These are phyloP conservation scores for Adiantum capillusveneris DNA, from an alignment of 75 land plant species.

Conservation along the genomic window DNA sequence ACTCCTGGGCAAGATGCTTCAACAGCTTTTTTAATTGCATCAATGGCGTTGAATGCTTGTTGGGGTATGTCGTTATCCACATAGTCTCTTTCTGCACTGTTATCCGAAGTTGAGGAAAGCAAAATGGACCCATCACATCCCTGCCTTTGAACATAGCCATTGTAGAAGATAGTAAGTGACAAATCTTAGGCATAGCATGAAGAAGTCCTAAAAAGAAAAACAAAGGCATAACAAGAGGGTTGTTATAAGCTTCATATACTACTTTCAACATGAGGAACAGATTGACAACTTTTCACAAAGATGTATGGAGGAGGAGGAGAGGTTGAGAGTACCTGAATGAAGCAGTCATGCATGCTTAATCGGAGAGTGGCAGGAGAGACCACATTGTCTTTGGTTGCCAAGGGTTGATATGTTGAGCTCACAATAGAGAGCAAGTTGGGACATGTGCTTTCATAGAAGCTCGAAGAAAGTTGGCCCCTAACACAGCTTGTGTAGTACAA, in stretches of 20 bases:
- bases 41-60: constrained; percentile 24
- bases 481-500: too few relatives aligned
- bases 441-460: constrained; percentile 11
- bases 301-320: not conserved
- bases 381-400: constrained; percentile 8
- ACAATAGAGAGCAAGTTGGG: constrained; percentile 8
- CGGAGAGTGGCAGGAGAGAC: constrained; percentile 15
- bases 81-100: constrained; percentile 22
- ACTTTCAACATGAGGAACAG: too few relatives aligned
- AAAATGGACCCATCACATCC: constrained; percentile 36
- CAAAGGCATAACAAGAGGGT: too few relatives aligned
- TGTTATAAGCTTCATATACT: too few relatives aligned
- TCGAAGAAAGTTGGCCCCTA: constrained; percentile 4
- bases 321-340: constrained; percentile 8
- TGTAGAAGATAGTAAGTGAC: not conserved
- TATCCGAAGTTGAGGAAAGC: constrained; percentile 16
- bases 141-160: constrained; percentile 3
- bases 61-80: constrained; percentile 25
- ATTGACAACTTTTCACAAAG: not conserved
- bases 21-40: constrained; percentile 12
- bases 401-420: constrained; percentile 1
- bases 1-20: constrained; percentile 21
- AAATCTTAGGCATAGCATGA: too few relatives aligned
- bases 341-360: constrained; percentile 12
- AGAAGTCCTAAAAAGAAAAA: too few relatives aligned